phyloP scores from a whole-genome alignment of 495 filamentous ascomycete species.

The Pyrenula aspistea region DNA sequence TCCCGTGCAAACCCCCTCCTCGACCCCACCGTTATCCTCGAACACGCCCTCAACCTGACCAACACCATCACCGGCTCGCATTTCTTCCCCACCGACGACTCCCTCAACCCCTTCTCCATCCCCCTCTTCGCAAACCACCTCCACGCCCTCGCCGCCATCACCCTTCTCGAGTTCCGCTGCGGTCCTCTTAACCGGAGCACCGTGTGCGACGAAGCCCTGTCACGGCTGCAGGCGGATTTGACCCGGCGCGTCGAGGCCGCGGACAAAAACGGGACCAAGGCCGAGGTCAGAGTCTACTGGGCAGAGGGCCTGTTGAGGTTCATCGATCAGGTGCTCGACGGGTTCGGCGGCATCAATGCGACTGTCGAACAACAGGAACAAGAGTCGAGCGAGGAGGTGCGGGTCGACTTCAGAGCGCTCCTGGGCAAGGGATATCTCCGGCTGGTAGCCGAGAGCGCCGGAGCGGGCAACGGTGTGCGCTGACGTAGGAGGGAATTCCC shows the following conservation, averaged over 20 bases:
- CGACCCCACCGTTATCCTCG: background rate
- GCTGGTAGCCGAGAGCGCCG: background rate
- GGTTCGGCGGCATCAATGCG: background rate
- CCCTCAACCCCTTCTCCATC: background rate
- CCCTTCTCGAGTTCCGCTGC: background rate
- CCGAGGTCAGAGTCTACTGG: background rate
- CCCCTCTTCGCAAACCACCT: background rate
- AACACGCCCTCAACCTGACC: background rate
- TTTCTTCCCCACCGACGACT: background rate
- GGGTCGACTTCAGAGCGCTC: background rate
- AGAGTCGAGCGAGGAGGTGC: background rate
- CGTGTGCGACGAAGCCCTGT: background rate
- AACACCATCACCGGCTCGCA: background rate
- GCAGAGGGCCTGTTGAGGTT: background rate
- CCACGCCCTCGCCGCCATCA: background rate
- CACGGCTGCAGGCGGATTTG: background rate
- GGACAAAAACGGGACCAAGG: background rate
- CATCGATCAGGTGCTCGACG: background rate
- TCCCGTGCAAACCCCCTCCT: background rate
- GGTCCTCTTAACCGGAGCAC: background rate
- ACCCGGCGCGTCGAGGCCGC: background rate
- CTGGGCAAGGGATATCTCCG: background rate
- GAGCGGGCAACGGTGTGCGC: no score
- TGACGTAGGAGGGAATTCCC: no score
- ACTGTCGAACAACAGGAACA: background rate